Conservation (phyloP, 2,329 filamentous ascomycete species). For the Aspergillus spinulosporus region DNA sequence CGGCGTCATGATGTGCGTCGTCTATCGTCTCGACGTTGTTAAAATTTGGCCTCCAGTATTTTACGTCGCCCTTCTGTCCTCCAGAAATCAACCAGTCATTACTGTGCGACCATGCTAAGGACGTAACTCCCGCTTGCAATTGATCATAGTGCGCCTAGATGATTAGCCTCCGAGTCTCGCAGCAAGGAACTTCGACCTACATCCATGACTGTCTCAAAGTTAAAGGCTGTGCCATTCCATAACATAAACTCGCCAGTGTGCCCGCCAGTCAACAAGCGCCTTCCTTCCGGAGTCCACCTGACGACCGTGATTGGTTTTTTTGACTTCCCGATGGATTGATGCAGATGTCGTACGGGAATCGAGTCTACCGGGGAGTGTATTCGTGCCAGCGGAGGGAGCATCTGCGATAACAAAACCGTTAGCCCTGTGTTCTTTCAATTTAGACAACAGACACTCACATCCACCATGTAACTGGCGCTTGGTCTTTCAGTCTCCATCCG, state of each 20-base stretch:
- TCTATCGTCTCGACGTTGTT: slow-evolving; percentile 93
- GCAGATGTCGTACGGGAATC: slow-evolving; percentile 90
- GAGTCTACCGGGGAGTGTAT: slow-evolving; percentile 75
- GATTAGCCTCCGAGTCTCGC: slow-evolving; percentile 16
- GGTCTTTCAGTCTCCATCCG: slow-evolving; percentile 78
- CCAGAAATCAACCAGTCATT: slow-evolving; percentile 97
- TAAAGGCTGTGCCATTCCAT: slow-evolving; percentile 99
- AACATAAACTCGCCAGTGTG: slow-evolving; percentile 97
- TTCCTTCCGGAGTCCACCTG: slow-evolving; percentile 94
- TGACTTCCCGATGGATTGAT: slow-evolving; percentile 98
- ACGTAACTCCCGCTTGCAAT: slow-evolving; percentile 47
- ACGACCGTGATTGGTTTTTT: slow-evolving; percentile 97
- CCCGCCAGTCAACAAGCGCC: slow-evolving; percentile 85
- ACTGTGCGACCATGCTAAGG: slow-evolving; percentile 75
- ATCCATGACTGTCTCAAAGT: slow-evolving; percentile 99
- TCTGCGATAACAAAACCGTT: slow-evolving; percentile 52
- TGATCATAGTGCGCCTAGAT: slow-evolving; percentile 70
- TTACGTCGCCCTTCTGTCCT: slow-evolving; percentile 91
- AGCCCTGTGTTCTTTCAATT: not conserved
- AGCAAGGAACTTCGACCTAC: slow-evolving; percentile 33
- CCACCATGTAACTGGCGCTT: slow-evolving; percentile 83
- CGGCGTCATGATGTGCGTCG: slow-evolving; percentile 83
- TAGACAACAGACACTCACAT: slow-evolving; percentile 60
- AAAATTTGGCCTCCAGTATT: slow-evolving; percentile 99
- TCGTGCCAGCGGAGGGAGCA: slow-evolving; percentile 80